Evolutionary conservation across 148 eudicot genomes (phyloP), one percentile per base, ranked within the genome.

Genomic region (Mesembryanthemum crystallinum): DNA sequence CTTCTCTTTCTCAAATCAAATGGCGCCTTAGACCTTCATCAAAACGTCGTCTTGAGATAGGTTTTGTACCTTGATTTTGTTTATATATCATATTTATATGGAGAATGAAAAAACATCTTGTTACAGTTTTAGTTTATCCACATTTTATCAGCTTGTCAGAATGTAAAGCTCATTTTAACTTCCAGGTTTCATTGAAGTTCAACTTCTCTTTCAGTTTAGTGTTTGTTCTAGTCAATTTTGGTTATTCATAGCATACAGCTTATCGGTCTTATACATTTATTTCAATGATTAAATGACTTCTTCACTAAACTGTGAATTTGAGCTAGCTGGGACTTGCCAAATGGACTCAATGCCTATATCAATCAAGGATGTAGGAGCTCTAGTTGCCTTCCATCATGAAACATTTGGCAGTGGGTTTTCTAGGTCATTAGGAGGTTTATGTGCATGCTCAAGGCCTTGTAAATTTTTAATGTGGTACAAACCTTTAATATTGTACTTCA

Each of bases 11-110:
- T 74, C 79, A 30, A 55, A 68, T 83, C 76, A 89, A 88, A 82
- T 94, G 98, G 97, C 85, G 92, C 37, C 90, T 91, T 43, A 94
- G 79, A 81, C 67, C 83, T 71, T 83, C 89, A 35, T 88, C 97
- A 1, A 91, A 87, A 80, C 91, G 84, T 79, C 98, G 97, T 21
- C 93, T 94, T 77, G 77, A 88, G 43, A 94, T 86, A 45, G 98
- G 98, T 89, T 24, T 42, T 67, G 13, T 25, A 32, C 8, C 13
- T 25, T 15, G 21, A 11, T 0, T 12, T 28, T 24, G n/a, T 35
- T 54, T 8, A 18, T 17, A 23, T 2, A 6, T 23, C 27, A 45
- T 45, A 8, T 45, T 39, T 39, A 6, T 39, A 5, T 39, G 2
- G 9, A 0, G 9, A 45, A 2, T 8, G 9, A 2, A 45, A 45